Percentiles rank a stretch among this genome's conserved stretches.
phyloP scores from a whole-genome alignment of 352 stramenopile genomes.

The Globisporangium camurandrum region DNA sequence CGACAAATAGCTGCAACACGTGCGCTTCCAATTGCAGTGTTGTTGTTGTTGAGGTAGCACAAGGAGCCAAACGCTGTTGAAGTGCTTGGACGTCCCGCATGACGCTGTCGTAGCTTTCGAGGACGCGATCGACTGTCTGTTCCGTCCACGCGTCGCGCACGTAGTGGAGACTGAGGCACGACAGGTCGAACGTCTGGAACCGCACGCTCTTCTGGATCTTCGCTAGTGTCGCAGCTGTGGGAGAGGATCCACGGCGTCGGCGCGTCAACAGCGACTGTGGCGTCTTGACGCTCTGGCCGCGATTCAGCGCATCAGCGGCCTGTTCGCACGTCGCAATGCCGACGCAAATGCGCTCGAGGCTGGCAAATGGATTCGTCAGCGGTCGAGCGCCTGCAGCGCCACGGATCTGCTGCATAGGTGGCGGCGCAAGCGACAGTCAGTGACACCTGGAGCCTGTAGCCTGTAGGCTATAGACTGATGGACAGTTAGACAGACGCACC shows the following conservation, averaged over 20 bases:
- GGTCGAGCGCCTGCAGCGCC: neutral
- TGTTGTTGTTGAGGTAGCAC: too few relatives aligned
- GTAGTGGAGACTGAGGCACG: constrained; percentile 52
- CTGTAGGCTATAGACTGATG: too few relatives aligned
- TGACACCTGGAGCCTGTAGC: too few relatives aligned
- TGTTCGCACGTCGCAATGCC: constrained; percentile 33
- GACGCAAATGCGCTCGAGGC: constrained; percentile 20
- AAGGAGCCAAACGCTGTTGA: constrained; percentile 1
- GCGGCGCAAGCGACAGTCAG: neutral
- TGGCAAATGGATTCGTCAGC: constrained; percentile 14
- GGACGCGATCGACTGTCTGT: constrained; percentile 32
- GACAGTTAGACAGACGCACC: constrained; percentile 3
- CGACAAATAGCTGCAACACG: constrained; percentile 16
- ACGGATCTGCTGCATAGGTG: neutral
- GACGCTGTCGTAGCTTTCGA: constrained; percentile 30
- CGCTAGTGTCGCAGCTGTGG: constrained; percentile 4
- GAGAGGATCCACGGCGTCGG: too few relatives aligned
- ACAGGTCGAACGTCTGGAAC: constrained; percentile 62
- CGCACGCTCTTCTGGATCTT: constrained; percentile 32
- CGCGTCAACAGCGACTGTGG: constrained; percentile 11
- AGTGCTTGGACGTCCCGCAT: constrained; percentile 27
- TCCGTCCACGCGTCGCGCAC: constrained; percentile 33
- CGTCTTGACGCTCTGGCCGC: neutral
- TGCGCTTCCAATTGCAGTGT: constrained; percentile 1
- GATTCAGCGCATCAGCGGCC: constrained; percentile 21